Evolutionary conservation across 352 stramenopile species (phyloP).

Genomic region (Elongisporangium anandrum): DNA sequence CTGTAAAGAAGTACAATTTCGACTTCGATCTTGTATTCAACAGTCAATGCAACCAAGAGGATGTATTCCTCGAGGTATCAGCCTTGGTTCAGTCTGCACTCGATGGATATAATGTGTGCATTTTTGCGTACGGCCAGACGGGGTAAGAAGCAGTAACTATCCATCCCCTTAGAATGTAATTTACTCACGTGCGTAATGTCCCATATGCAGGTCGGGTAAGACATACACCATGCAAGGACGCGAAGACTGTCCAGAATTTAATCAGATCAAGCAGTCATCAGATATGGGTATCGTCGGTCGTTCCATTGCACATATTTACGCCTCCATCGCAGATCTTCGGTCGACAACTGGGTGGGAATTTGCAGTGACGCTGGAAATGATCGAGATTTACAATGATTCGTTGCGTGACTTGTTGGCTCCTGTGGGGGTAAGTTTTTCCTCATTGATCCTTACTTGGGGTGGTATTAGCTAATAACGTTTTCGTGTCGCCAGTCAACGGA

Average conservation of each 20-base stretch:
- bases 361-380: constrained; percentile 72
- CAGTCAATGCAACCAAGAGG: constrained; percentile 89
- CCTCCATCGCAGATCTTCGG: constrained; percentile 49
- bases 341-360: constrained; percentile 71
- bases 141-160: constrained; percentile 26
- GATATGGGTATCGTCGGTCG: constrained; percentile 81
- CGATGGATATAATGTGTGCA: constrained; percentile 95
- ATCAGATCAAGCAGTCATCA: constrained; percentile 34
- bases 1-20: constrained; percentile 90
- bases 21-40: constrained; percentile 98
- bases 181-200: not conserved
- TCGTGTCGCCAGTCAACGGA: constrained; percentile 33
- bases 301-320: constrained; percentile 76
- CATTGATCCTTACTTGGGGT: not conserved
- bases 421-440: constrained; percentile 31
- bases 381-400: constrained; percentile 98
- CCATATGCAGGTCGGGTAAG: constrained; percentile 60
- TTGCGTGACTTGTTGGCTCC: constrained; percentile 90
- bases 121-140: constrained; percentile 92
- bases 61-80: constrained; percentile 96
- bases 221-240: constrained; percentile 87
- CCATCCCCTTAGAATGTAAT: not conserved
- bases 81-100: constrained; percentile 93
- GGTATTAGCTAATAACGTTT: not conserved
- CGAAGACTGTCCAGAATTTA: constrained; percentile 25